Percentiles rank a stretch among this genome's conserved stretches.
Evolutionary conservation across 495 filamentous ascomycete species (phyloP).

Genomic region (Penicillium cosmopolitanum): DNA sequence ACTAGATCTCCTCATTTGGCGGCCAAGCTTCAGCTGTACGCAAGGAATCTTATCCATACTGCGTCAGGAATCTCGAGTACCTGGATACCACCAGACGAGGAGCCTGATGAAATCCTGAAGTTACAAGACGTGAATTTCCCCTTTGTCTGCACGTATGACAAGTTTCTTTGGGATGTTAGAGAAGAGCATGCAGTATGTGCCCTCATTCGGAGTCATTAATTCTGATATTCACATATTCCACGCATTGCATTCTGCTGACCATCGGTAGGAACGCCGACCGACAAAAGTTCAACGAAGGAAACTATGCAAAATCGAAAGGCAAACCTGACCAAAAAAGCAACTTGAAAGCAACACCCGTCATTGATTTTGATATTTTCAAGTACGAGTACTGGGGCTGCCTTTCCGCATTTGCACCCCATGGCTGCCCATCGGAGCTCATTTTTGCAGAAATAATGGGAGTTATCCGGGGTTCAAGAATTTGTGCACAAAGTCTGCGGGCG

Average conservation of each 20-base stretch:
- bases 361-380: slow-evolving; percentile 43
- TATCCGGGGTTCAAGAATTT: slow-evolving; percentile 40
- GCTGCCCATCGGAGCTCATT: slow-evolving; percentile 32
- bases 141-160: slow-evolving; percentile 45
- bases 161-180: slow-evolving; percentile 40
- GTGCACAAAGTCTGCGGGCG: slow-evolving; percentile 21
- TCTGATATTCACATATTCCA: too few relatives aligned
- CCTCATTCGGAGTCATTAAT: too few relatives aligned
- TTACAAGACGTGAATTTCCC: slow-evolving; percentile 40
- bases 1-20: slow-evolving; percentile 41
- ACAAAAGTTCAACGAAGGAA: slow-evolving; percentile 15
- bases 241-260: background rate
- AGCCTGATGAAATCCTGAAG: slow-evolving; percentile 3
- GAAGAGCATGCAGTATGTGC: slow-evolving; percentile 21
- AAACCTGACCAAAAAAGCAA: background rate
- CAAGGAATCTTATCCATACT: slow-evolving; percentile 34
- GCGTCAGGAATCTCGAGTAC: background rate
- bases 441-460: slow-evolving; percentile 52
- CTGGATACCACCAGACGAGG: background rate
- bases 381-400: slow-evolving; percentile 44
- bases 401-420: slow-evolving; percentile 19
- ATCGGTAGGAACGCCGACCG: slow-evolving; percentile 14
- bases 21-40: slow-evolving; percentile 37
- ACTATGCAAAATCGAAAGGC: background rate
- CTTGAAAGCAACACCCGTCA: slow-evolving; percentile 9